A percentile compares a stretch with the other conserved stretches of the same genome.
Conservation (phyloP, 202 grass and related monocot species). For the Dendrocalamus latiflorus region DNA sequence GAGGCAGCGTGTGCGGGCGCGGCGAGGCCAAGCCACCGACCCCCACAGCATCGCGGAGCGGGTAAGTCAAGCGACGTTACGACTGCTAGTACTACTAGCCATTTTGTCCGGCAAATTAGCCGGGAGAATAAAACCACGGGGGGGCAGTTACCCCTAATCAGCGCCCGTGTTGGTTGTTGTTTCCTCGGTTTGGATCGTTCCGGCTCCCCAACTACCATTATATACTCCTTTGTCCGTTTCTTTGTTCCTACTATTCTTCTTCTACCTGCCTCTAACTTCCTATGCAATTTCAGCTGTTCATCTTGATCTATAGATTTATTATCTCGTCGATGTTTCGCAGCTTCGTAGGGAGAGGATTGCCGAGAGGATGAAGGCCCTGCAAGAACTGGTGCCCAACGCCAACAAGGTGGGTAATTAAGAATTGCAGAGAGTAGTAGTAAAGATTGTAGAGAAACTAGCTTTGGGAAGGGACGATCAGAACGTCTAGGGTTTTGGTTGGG, state of each 20-base stretch:
- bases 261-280: not conserved
- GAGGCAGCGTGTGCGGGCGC: conserved; percentile 61
- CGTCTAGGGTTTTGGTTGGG: conserved; percentile 44
- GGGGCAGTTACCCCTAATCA: conserved; percentile 23
- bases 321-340: conserved; percentile 15
- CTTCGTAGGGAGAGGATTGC: conserved; percentile 76
- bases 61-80: conserved; percentile 35
- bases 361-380: conserved; percentile 71
- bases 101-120: conserved; percentile 1
- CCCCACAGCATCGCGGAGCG: conserved; percentile 87
- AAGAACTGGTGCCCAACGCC: conserved; percentile 73
- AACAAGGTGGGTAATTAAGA: conserved; percentile 48
- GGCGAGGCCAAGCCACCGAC: conserved; percentile 75
- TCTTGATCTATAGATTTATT: not conserved
- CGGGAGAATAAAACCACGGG: conserved; percentile 19
- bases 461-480: not conserved
- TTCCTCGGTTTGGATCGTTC: conserved; percentile 31
- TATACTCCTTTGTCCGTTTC: conserved; percentile 30
- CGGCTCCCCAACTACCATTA: not conserved
- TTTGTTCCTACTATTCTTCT: conserved; percentile 3
- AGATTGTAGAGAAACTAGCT: not conserved
- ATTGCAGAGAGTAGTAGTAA: not conserved
- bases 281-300: not conserved
- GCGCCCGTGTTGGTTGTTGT: conserved; percentile 21
- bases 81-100: not conserved